phyloP scores from a whole-genome alignment of 257 asterid species.

The Vinca minor region DNA sequence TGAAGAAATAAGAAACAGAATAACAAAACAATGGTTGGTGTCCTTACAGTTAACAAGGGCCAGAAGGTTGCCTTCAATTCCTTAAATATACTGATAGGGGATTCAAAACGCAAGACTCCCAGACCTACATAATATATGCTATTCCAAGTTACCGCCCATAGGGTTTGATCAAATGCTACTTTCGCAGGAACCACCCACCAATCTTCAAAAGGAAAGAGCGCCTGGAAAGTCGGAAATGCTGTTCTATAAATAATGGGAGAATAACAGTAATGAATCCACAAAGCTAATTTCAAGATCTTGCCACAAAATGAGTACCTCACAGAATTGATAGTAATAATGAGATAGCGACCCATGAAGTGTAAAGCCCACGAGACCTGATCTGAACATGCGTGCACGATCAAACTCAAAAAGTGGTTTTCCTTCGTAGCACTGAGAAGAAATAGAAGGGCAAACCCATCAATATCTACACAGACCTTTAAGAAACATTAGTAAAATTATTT shows the following conservation, averaged over 20 bases:
- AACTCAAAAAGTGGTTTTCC: conserved; percentile 77
- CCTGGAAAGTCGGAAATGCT: conserved; percentile 28
- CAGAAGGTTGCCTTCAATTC: conserved; percentile 70
- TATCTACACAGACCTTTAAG: not conserved
- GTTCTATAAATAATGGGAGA: not conserved
- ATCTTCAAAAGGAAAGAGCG: conserved; percentile 65
- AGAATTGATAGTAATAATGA: conserved; percentile 74
- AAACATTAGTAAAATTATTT: not conserved
- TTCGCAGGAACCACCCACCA: conserved; percentile 98
- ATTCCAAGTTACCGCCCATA: conserved; percentile 82
- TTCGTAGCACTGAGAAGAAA: conserved; percentile 58
- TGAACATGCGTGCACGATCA: conserved; percentile 61
- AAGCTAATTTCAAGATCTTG: not conserved
- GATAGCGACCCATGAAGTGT: conserved; percentile 81
- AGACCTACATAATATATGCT: conserved; percentile 63
- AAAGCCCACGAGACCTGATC: conserved; percentile 79
- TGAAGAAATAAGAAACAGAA: not conserved
- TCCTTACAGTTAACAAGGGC: conserved; percentile 81
- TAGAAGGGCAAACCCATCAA: not conserved
- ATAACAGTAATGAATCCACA: not conserved
- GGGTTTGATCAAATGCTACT: conserved; percentile 72
- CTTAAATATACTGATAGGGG: conserved; percentile 43
- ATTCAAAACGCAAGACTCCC: conserved; percentile 64
- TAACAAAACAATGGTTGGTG: conserved; percentile 9
- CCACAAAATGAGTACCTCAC: conserved; percentile 45